Percentiles rank a stretch among this genome's conserved stretches.
phyloP scores from a whole-genome alignment of 352 stramenopile species.

The Globisporangium echinulatum region DNA sequence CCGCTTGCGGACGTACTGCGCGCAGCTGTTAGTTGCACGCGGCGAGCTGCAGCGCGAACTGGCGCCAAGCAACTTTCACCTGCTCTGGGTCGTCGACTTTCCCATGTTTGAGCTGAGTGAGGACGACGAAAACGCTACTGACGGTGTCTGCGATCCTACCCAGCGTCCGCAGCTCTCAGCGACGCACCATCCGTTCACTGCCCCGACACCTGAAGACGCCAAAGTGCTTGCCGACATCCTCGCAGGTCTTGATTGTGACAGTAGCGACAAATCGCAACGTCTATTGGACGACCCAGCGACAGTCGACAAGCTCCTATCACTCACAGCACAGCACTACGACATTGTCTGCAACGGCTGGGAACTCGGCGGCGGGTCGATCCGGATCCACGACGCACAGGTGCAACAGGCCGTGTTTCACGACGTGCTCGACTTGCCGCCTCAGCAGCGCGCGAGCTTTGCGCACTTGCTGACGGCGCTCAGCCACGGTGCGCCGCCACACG shows the following conservation, averaged over 20 bases:
- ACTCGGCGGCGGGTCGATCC: constrained; percentile 80
- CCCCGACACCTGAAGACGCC: constrained; percentile 41
- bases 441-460: constrained; percentile 77
- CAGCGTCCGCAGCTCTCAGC: constrained; percentile 30
- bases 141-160: neutral
- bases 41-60: constrained; percentile 58
- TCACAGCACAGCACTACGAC: constrained; percentile 84
- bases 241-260: neutral
- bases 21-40: constrained; percentile 54
- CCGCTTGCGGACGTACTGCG: constrained; percentile 54
- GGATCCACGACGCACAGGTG: constrained; percentile 68
- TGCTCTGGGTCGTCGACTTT: constrained; percentile 85
- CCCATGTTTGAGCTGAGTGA: constrained; percentile 82
- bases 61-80: constrained; percentile 60
- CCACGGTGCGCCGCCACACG: constrained; percentile 76
- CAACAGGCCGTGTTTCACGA: constrained; percentile 77
- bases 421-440: constrained; percentile 54
- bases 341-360: constrained; percentile 88
- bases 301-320: constrained; percentile 43
- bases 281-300: constrained; percentile 44
- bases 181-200: constrained; percentile 86
- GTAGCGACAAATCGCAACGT: constrained; percentile 14
- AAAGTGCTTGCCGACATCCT: constrained; percentile 45
- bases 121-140: constrained; percentile 29
- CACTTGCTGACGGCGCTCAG: constrained; percentile 76